A percentile compares a stretch with the other conserved stretches of the same genome.
Evolutionary conservation across 148 eudicot genomes (phyloP).

Genomic region (Pharnaceum exiguum): DNA sequence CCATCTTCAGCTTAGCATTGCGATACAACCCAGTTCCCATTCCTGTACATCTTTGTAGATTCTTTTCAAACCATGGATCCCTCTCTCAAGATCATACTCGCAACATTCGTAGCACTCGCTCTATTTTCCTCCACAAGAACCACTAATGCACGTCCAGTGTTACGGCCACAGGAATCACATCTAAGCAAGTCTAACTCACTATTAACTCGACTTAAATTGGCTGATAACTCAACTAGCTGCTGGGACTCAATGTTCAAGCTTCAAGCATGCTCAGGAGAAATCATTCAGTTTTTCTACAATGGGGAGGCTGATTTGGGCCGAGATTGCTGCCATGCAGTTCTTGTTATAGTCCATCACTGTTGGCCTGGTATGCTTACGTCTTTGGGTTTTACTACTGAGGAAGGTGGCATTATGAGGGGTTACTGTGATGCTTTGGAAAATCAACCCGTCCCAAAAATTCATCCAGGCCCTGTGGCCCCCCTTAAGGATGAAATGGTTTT

Average conservation of each 20-base stretch:
- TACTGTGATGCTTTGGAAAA: conserved; percentile 37
- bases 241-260: conserved; percentile 53
- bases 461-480: conserved; percentile 14
- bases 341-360: conserved; percentile 36
- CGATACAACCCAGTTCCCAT: too few species aligned
- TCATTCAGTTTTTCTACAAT: conserved; percentile 50
- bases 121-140: neutral
- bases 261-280: conserved; percentile 46
- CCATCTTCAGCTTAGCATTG: too few species aligned
- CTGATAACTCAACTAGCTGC: conserved; percentile 21
- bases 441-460: conserved; percentile 13
- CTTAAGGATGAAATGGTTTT: neutral
- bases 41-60: neutral
- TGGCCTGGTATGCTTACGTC: conserved; percentile 54
- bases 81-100: neutral
- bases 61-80: conserved; percentile 4
- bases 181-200: neutral
- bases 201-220: conserved; percentile 15
- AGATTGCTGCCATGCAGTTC: conserved; percentile 46
- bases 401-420: conserved; percentile 41
- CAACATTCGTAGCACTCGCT: neutral
- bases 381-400: conserved; percentile 47
- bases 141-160: neutral
- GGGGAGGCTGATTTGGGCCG: conserved; percentile 50
- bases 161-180: too few species aligned